Evolutionary conservation across 1,139 yeast genomes (phyloP).

Genomic region (Yamadazyma aaseri): DNA sequence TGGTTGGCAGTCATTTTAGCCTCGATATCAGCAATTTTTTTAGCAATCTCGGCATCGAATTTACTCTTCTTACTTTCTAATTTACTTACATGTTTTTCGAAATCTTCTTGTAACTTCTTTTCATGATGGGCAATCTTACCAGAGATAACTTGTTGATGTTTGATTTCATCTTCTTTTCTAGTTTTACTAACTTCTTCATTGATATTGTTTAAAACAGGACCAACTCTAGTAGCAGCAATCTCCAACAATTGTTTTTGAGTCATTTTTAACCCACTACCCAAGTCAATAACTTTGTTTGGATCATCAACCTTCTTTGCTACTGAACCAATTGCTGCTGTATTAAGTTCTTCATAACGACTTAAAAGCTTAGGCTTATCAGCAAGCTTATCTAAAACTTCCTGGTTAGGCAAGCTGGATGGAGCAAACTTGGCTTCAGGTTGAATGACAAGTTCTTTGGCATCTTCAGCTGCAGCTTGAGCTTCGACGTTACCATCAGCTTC

Average conservation of each 20-base stretch:
- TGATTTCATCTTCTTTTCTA: constrained; percentile 46
- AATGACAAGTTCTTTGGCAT: constrained; percentile 27
- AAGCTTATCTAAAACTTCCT: constrained; percentile 41
- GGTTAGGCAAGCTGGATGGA: constrained; percentile 35
- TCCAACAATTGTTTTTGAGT: constrained; percentile 56
- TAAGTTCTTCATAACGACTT: constrained; percentile 48
- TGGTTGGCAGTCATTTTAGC: constrained; percentile 29
- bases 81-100: constrained; percentile 40
- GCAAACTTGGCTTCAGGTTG: constrained; percentile 34
- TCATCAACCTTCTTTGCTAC: constrained; percentile 47
- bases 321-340: constrained; percentile 47
- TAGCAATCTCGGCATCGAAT: constrained; percentile 40
- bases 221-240: constrained; percentile 56
- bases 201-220: constrained; percentile 52
- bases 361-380: constrained; percentile 50
- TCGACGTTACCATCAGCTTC: constrained; percentile 24
- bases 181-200: constrained; percentile 51
- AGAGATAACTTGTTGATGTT: constrained; percentile 39
- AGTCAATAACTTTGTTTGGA: constrained; percentile 49
- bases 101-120: constrained; percentile 39
- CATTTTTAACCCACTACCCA: constrained; percentile 56
- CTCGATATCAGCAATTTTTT: constrained; percentile 32
- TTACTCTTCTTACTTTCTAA: constrained; percentile 42
- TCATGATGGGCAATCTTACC: constrained; percentile 43
- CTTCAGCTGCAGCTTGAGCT: constrained; percentile 12